Evolutionary conservation across 2,329 filamentous ascomycete species (phyloP), one percentile per base, ranked within the genome.

Genomic region (Apiospora sp.): DNA sequence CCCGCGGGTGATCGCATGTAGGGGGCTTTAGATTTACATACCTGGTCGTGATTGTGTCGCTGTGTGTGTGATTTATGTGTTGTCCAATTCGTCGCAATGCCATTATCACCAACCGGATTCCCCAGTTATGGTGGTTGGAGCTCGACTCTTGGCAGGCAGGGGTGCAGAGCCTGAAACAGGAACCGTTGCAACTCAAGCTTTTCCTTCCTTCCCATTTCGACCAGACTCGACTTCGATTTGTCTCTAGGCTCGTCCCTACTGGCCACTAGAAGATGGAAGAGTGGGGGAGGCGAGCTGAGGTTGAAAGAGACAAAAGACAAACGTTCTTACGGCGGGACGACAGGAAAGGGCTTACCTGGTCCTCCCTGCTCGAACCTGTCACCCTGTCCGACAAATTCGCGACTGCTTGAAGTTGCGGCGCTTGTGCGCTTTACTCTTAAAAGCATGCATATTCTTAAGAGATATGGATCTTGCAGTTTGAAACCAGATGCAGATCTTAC

Each of bases 151-250:
- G 58, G 58, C 58, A 34, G 58, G 19, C 58, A 64, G 16, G 58
- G 58, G 22, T n/a, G 58, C 58, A 4, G 34, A 3, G n/a, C 34
- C 58, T 64, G 58, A 64, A 64, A 64, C 58, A 64, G 58, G 58
- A 64, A 64, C 58, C 58, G 58, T 64, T 64, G 58, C 58, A 37
- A 41, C 58, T 64, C 58, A 64, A 64, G 34, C 58, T 64, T 41
- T 41, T 41, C 34, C 22, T 41, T 37, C 58, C 58, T 41, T 64
- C 34, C 58, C 22, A 37, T 64, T 41, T 64, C 30, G 6, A 37
- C 54, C 30, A 64, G 54, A 64, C 19, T 64, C 41, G 30, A 3
- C 13, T 37, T 30, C 19, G 54, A 64, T 64, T 34, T 34, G 27
- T 34, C 27, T 34, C 54, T 37, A 19, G 54, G 27, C 19, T 61